Base-by-base conservation (phyloP, 257 asterid genomes). In the Catharanthus roseus region DNA sequence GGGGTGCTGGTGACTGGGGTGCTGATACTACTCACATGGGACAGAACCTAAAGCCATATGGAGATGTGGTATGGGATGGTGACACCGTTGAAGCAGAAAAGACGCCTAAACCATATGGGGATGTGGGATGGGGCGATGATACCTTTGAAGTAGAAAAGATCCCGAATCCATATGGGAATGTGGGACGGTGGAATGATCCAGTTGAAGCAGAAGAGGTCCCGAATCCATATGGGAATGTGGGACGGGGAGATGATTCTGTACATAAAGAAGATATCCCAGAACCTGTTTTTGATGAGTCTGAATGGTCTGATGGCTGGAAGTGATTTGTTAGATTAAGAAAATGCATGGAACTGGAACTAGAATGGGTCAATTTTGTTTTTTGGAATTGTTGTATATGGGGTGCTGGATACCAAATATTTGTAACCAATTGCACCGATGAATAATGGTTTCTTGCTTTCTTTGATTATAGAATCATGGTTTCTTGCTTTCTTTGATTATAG, bases 301-400 rank as follows among this genome's bases (percentile, higher is more conserved):
- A 81, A 75, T 74, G 80, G 84, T 65, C 82, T 26, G 86, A 83
- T 68, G 78, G 83, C 50, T 74, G 83, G 84, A 77, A 82, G 70
- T 69, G 51, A 65, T 12, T 33, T 61, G n/a, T 33, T 61, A 45
- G 41, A n/a, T 61, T 13, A 18, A 10, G 18, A 26, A 57, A 54
- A 8, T 6, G 64, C 5, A 28, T 13, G 51, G 51, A 45, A 45
- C 51, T 45, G 51, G 51, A n/a, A n/a, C n/a, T n/a, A n/a, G n/a
- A n/a, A n/a, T n/a, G n/a, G n/a, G n/a, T n/a, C n/a, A n/a, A n/a
- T n/a, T n/a, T n/a, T 56, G n/a, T 2, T 42, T 24, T 70, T 51
- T 41, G 57, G 24, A 70, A 24, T 56, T 70, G 39, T 34, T 24
- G 6, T 26, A 4, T 26, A 31, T 45, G n/a, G 13, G 36, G 36